These are phyloP conservation scores for Simplicillium sp. DNA, from an alignment of 2,329 filamentous ascomycete genomes.

Conservation along the genomic window DNA sequence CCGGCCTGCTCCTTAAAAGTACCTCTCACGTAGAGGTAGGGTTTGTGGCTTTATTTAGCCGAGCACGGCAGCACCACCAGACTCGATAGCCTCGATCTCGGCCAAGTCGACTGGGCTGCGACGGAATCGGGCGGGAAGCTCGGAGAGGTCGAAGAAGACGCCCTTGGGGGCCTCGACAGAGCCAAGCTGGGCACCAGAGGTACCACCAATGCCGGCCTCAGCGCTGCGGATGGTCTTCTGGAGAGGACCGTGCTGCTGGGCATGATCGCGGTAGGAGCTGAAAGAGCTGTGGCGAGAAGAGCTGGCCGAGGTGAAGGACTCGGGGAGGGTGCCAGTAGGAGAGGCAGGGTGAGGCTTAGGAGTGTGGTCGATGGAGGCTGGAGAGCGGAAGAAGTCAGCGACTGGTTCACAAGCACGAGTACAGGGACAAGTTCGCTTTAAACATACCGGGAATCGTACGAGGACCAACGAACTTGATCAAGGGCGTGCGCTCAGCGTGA, in stretches of 20 bases:
- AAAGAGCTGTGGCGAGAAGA: conserved; percentile 50
- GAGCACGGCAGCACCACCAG: conserved; percentile 64
- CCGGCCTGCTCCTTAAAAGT: not conserved
- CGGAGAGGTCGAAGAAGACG: conserved; percentile 77
- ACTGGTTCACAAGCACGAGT: conserved; percentile 11
- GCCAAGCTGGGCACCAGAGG: conserved; percentile 62
- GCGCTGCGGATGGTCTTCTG: conserved; percentile 41
- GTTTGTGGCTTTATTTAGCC: conserved; percentile 21
- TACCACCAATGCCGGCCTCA: conserved; percentile 43
- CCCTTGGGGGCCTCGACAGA: conserved; percentile 62
- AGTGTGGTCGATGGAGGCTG: conserved; percentile 64
- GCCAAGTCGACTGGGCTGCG: conserved; percentile 61
- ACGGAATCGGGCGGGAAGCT: conserved; percentile 79
- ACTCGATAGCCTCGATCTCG: conserved; percentile 95
- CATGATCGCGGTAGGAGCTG: conserved; percentile 68
- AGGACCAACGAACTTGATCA: conserved; percentile 55
- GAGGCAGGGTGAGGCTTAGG: conserved; percentile 66
- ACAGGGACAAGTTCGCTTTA: not conserved
- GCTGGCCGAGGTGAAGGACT: conserved; percentile 29
- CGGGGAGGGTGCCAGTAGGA: conserved; percentile 54
- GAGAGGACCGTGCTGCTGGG: conserved; percentile 69
- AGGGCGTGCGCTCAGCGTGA: conserved; percentile 49
- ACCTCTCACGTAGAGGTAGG: too few species aligned
- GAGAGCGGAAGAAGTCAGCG: conserved; percentile 2
- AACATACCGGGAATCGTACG: conserved; percentile 47